phyloP scores from a whole-genome alignment of 176 grass and related monocot genomes.

The Pontederia crassipes region DNA sequence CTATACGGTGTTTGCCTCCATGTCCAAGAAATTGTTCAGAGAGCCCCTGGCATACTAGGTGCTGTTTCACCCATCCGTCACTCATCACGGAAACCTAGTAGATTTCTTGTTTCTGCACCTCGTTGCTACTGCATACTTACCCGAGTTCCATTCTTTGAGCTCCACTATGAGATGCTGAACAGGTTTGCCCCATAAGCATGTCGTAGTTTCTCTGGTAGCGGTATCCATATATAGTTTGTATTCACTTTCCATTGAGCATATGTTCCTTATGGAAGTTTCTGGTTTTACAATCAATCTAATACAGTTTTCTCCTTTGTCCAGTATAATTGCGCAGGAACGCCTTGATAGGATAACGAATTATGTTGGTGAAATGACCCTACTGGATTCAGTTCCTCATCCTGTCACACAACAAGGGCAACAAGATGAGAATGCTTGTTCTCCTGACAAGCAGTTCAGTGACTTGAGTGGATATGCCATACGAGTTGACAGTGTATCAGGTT shows the following conservation, averaged over 20 bases:
- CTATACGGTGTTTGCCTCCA: slow-evolving; percentile 92
- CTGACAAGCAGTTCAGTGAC: slow-evolving; percentile 38
- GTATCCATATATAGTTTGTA: too few relatives aligned
- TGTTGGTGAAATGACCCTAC: slow-evolving; percentile 64
- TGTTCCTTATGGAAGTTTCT: too few relatives aligned
- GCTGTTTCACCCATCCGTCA: slow-evolving; percentile 53
- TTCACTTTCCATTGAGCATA: too few relatives aligned
- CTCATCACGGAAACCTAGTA: slow-evolving; percentile 55
- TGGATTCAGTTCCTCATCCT: slow-evolving; percentile 44
- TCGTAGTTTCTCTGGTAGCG: not conserved
- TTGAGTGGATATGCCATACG: slow-evolving; percentile 80
- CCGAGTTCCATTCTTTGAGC: slow-evolving; percentile 93
- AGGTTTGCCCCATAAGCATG: slow-evolving; percentile 31
- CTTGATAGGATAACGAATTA: slow-evolving; percentile 92
- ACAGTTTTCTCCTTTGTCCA: slow-evolving; percentile 15
- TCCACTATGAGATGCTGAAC: slow-evolving; percentile 99
- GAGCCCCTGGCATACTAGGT: slow-evolving; percentile 84
- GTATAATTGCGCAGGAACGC: slow-evolving; percentile 96
- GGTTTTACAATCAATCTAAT: not conserved
- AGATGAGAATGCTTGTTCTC: slow-evolving; percentile 34
- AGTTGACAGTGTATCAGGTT: slow-evolving; percentile 59
- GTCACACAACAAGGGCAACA: slow-evolving; percentile 40
- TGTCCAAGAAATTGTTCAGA: slow-evolving; percentile 98
- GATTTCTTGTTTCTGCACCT: slow-evolving; percentile 91
- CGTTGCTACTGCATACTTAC: slow-evolving; percentile 97